Base-by-base conservation (phyloP, 2,329 filamentous ascomycete species). In the Colletotrichum lupini region DNA sequence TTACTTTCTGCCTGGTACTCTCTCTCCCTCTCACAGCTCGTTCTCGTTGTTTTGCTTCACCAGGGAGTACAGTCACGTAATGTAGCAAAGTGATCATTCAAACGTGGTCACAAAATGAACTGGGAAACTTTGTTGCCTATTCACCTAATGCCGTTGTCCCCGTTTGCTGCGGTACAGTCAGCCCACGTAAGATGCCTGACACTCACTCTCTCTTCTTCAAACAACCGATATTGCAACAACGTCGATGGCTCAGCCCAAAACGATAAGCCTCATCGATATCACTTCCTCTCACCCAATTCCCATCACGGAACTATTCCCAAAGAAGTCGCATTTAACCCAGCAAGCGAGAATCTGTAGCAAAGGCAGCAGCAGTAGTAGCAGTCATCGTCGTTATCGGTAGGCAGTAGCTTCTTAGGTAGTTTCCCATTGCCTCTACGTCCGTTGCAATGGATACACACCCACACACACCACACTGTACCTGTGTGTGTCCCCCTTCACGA, bases 341-440 rank as follows among this genome's bases (percentile, higher is more conserved):
- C 42, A 49, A 22, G 42, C 19, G 42, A 49, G 7, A 22, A 49
- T n/a, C 42, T n/a, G 8, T 49, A 49, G 42, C 42, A 49, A 42
- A 42, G 37, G 14, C 16, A 19, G 14, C 16, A 19, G 6, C 7
- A 42, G 37, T 42, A 35, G 37, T 42, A 42, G 37, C 19, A 49
- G 19, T 22, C 42, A 49, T 49, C 42, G 42, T 49, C 42, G 42
- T 49, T 49, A 49, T 49, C 42, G 42, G 16, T n/a, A 49, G 19
- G 19, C 19, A n/a, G 52, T 56, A 14, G 26, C 16, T 12, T 56
- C n/a, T 12, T 12, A n/a, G n/a, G n/a, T n/a, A 5, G 14, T 4
- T 42, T 16, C n/a, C 28, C 62, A 49, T 28, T 24, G n/a, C 30
- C 62, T 37, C 52, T 65, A 65, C 62, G 62, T 65, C 62, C 62